phyloP scores from a whole-genome alignment of 371 early-diverging fungal species.

The Mortierella sp. region DNA sequence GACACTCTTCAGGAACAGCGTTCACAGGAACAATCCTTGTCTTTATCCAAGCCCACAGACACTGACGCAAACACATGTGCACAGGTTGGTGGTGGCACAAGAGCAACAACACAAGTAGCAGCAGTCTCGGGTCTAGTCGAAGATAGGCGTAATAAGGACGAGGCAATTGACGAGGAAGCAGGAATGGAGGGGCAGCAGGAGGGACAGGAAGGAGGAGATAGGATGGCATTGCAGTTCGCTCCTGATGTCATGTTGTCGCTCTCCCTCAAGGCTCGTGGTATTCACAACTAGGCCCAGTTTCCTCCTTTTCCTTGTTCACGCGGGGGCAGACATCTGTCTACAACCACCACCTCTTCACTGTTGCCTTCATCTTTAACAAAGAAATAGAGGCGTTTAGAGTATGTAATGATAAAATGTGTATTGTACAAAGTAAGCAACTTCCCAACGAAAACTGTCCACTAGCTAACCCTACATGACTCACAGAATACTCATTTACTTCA shows the following conservation, averaged over 20 bases:
- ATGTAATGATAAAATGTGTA: slow-evolving; percentile 10
- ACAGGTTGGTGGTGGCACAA: neutral
- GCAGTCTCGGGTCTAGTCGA: neutral
- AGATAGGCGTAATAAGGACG: neutral
- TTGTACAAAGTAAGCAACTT: neutral
- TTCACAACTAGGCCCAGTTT: neutral
- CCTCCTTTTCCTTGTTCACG: no score
- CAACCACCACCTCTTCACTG: neutral
- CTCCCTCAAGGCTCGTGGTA: neutral
- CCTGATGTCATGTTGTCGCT: neutral
- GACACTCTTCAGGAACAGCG: no score
- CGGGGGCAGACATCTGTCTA: neutral
- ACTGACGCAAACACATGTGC: slow-evolving; percentile 1
- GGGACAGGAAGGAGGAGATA: neutral
- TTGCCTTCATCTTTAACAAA: neutral
- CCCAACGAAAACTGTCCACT: no score
- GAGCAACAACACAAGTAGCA: neutral
- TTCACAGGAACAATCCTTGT: neutral
- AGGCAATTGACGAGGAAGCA: neutral
- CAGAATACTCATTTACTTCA: neutral
- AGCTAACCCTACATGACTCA: neutral
- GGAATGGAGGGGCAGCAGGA: no score
- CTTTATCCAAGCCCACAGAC: neutral
- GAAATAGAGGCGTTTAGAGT: neutral
- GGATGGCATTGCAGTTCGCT: neutral